These are phyloP conservation scores for Pythium monospermum DNA, from an alignment of 352 stramenopile species.

Conservation along the genomic window DNA sequence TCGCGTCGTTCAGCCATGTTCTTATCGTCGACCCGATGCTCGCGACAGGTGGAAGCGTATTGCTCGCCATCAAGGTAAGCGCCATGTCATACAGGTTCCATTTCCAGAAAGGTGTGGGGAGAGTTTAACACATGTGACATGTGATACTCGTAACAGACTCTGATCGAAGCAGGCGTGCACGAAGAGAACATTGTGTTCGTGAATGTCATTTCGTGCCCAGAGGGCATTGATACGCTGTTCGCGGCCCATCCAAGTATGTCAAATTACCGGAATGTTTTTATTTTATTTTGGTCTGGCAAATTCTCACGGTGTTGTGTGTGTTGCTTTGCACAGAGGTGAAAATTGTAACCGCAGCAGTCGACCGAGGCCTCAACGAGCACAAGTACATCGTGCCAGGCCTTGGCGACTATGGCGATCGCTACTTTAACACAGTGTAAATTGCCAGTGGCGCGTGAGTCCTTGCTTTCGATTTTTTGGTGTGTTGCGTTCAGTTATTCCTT, in stretches of 20 bases:
- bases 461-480: neutral
- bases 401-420: slow-evolving; percentile 95
- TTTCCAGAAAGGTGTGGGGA: no score
- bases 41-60: slow-evolving; percentile 86
- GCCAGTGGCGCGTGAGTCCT: no score
- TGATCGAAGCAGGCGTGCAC: slow-evolving; percentile 82
- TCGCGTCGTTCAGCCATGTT: slow-evolving; percentile 78
- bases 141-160: slow-evolving; percentile 32
- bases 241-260: slow-evolving; percentile 59
- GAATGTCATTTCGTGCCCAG: slow-evolving; percentile 92
- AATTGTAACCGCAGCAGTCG: slow-evolving; percentile 78
- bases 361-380: slow-evolving; percentile 87
- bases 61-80: slow-evolving; percentile 86
- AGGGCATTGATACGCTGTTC: slow-evolving; percentile 84
- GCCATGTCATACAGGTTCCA: neutral
- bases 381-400: slow-evolving; percentile 97
- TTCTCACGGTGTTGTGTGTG: neutral
- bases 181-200: slow-evolving; percentile 92
- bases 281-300: no score
- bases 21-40: slow-evolving; percentile 98
- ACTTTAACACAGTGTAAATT: slow-evolving; percentile 76
- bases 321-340: slow-evolving; percentile 38
- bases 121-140: no score
- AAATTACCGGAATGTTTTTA: no score
- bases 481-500: neutral